These are phyloP conservation scores for Schrenkiella parvula DNA, from an alignment of 345 rosid genomes.

Conservation along the genomic window DNA sequence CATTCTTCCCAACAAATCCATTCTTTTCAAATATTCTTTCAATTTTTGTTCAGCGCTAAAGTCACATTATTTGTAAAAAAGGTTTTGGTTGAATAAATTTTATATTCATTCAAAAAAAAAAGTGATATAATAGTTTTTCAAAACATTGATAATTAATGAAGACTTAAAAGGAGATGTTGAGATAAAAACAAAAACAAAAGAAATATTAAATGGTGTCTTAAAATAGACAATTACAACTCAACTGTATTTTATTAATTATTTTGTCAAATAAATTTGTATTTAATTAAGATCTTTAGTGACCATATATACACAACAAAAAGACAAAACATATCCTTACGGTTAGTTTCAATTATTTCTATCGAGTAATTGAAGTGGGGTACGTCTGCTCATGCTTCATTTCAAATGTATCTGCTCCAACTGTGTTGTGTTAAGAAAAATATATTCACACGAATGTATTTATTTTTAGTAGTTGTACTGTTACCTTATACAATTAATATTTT, in stretches of 20 bases:
- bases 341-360: not conserved
- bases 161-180: too few species aligned
- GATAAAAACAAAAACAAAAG: too few species aligned
- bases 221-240: not conserved
- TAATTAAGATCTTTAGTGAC: not conserved
- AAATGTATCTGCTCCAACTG: not conserved
- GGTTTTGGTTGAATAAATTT: too few species aligned
- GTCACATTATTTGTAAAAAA: too few species aligned
- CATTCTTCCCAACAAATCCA: too few species aligned
- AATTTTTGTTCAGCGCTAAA: too few species aligned
- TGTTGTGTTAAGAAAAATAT: not conserved
- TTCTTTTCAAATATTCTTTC: too few species aligned
- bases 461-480: not conserved
- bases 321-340: not conserved
- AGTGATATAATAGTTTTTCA: too few species aligned
- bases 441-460: not conserved
- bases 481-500: not conserved
- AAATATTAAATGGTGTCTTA: not conserved
- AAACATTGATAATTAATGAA: too few species aligned
- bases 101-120: too few species aligned
- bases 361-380: not conserved
- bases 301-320: too few species aligned
- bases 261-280: too few species aligned
- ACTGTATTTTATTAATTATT: not conserved
- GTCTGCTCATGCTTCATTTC: not conserved